phyloP scores from a whole-genome alignment of 1,139 yeast genomes.

The Protomyces inundatus region DNA sequence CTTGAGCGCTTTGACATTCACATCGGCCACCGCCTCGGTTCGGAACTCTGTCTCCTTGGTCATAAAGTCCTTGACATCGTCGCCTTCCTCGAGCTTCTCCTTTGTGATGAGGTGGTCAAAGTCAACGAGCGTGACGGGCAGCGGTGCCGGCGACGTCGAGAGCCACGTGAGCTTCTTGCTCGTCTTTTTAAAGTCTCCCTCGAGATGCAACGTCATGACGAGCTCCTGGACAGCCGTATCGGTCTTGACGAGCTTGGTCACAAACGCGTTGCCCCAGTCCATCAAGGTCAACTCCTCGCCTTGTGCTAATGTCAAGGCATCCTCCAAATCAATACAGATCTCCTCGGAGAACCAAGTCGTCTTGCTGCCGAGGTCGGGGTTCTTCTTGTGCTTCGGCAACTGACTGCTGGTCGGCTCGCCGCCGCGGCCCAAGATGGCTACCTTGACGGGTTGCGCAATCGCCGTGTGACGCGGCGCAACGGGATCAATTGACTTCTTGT shows the following conservation, averaged over 20 bases:
- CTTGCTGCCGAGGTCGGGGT: slow-evolving; percentile 83
- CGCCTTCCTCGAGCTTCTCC: slow-evolving; percentile 93
- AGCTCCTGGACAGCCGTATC: slow-evolving; percentile 57
- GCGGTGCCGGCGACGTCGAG: slow-evolving; percentile 63
- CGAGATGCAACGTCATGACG: slow-evolving; percentile 79
- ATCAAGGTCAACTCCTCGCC: slow-evolving; percentile 88
- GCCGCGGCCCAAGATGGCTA: slow-evolving; percentile 39
- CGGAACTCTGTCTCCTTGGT: slow-evolving; percentile 86
- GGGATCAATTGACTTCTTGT: slow-evolving; percentile 94
- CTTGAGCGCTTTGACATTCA: slow-evolving; percentile 68
- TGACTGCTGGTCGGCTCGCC: slow-evolving; percentile 71
- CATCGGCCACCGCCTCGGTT: slow-evolving; percentile 71
- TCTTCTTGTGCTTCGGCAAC: slow-evolving; percentile 92
- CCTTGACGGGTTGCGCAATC: slow-evolving; percentile 56
- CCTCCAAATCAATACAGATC: slow-evolving; percentile 79
- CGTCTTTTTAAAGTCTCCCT: slow-evolving; percentile 96
- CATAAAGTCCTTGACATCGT: slow-evolving; percentile 85
- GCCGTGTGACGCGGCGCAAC: slow-evolving; percentile 93
- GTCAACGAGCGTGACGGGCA: slow-evolving; percentile 74
- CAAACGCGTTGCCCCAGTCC: slow-evolving; percentile 98
- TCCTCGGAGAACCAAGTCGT: slow-evolving; percentile 62
- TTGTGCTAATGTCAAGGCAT: slow-evolving; percentile 63
- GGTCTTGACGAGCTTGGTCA: slow-evolving; percentile 61
- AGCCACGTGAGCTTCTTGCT: slow-evolving; percentile 94
- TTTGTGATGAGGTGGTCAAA: slow-evolving; percentile 94